A percentile compares a stretch with the other conserved stretches of the same genome.
These are phyloP conservation scores for Wickerhamiella kazuoi DNA, from an alignment of 805 yeast species.

Conservation along the genomic window DNA sequence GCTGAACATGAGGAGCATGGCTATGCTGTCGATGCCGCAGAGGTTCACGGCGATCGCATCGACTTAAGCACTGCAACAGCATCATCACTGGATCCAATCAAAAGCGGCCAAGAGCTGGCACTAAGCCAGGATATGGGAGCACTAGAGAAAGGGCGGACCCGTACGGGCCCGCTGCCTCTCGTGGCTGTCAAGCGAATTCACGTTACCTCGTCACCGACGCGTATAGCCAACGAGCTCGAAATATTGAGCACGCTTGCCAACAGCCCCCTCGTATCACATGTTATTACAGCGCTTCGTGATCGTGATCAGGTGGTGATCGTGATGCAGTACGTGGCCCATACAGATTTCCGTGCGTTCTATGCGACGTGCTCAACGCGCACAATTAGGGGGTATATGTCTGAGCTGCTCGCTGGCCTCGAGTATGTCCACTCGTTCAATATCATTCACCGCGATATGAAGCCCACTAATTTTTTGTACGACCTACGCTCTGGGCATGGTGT, in stretches of 20 bases:
- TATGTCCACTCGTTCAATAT: conserved; percentile 61
- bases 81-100: background rate
- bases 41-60: background rate
- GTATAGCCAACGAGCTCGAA: conserved; percentile 77
- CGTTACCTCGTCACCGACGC: conserved; percentile 84
- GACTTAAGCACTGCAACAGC: background rate
- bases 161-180: conserved; percentile 7
- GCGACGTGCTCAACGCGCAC: conserved; percentile 65
- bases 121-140: background rate
- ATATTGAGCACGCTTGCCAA: conserved; percentile 28
- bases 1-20: background rate
- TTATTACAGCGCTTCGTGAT: conserved; percentile 69
- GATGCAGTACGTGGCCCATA: conserved; percentile 76
- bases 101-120: too few species aligned
- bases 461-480: conserved; percentile 59
- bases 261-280: conserved; percentile 64
- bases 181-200: conserved; percentile 90
- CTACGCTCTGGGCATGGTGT: conserved; percentile 55
- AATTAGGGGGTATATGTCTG: conserved; percentile 62
- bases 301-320: conserved; percentile 91
- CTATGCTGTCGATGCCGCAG: background rate
- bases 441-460: conserved; percentile 86
- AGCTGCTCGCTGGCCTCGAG: conserved; percentile 56
- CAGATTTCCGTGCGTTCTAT: conserved; percentile 77
- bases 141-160: background rate